Evolutionary conservation across 2,329 filamentous ascomycete species (phyloP), one percentile per base, ranked within the genome.

Genomic region (Ophiostoma piceae): DNA sequence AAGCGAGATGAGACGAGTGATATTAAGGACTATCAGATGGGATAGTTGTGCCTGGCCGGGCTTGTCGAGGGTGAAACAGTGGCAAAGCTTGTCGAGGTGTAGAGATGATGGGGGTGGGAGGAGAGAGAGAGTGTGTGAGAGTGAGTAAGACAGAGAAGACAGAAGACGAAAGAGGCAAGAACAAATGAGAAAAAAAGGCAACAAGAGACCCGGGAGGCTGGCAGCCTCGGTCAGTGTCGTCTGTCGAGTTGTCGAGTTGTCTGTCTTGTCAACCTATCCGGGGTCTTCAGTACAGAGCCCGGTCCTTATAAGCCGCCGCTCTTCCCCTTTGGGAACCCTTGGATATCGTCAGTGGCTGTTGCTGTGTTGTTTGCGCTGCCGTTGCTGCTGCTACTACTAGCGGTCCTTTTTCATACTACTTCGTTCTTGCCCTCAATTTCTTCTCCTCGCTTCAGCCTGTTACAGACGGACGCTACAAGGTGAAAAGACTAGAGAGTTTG

Each of bases 1-100:
- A 26, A 57, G 51, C n/a, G 51, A 57, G 51, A 26, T 22, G 51
- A 57, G 51, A 57, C 9, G 51, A 57, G 51, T 62, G 26, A 32
- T 62, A 16, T 29, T 16, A 8, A 62, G 66, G 67, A 70, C 67
- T 54, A 68, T 65, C 39, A 65, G 66, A 65, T n/a, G 67, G 39
- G 68, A 67, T 65, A 41, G 51, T 65, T 29, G 29, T 47, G 43
- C 16, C 19, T 19, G 43, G 41, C 41, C 41, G 41, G 16, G 41
- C 41, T 43, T 47, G 43, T 47, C 19, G 43, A 47, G 43, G 43
- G 43, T 47, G 43, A 47, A 47, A 47, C 43, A 47, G 19, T 32
- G 60, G 62, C 68, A 66, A 57, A 66, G 47, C 41, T 66, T 37
- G 26, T 60, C 32, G 62, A 67, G 66, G 68, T 29, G 68, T 29